These are phyloP conservation scores for Neonectria magnoliae DNA, from an alignment of 2,329 filamentous ascomycete genomes.

Conservation along the genomic window DNA sequence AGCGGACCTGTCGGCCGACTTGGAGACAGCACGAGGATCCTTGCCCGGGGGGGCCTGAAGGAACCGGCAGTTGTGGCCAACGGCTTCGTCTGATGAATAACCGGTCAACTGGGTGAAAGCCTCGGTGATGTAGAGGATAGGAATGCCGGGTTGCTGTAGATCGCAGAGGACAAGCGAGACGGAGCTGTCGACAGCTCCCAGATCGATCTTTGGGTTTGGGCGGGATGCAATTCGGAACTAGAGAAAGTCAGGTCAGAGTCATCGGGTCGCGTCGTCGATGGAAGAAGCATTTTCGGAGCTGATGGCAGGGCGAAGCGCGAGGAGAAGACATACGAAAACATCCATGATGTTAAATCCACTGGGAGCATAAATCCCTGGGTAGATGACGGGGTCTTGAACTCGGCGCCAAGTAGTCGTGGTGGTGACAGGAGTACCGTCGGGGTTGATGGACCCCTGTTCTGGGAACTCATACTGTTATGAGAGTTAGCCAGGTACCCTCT, in stretches of 20 bases:
- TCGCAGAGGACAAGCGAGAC: constrained; percentile 88
- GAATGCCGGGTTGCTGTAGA: constrained; percentile 75
- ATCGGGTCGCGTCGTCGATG: background rate
- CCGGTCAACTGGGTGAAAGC: constrained; percentile 83
- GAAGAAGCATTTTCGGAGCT: background rate
- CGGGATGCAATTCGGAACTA: constrained; percentile 72
- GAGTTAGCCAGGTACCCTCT: constrained; percentile 17
- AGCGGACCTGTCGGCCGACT: constrained; percentile 56
- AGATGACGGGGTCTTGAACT: constrained; percentile 60
- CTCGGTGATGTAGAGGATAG: constrained; percentile 87
- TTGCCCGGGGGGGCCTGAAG: constrained; percentile 77
- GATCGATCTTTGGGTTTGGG: constrained; percentile 78
- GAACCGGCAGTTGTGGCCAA: constrained; percentile 86
- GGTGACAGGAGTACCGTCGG: constrained; percentile 33
- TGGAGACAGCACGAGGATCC: constrained; percentile 15
- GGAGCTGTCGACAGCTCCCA: constrained; percentile 85
- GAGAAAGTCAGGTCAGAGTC: constrained; percentile 23
- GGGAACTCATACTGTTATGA: constrained; percentile 40
- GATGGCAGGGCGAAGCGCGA: background rate
- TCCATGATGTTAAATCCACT: constrained; percentile 66
- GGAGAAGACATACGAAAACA: constrained; percentile 59
- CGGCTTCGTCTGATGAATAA: constrained; percentile 77
- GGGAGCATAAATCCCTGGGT: constrained; percentile 64
- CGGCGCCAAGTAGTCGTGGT: constrained; percentile 38
- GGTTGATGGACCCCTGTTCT: constrained; percentile 31